Evolutionary conservation across 805 yeast species (phyloP), one percentile per base, ranked within the genome.

Genomic region (Ogataea ganodermae): DNA sequence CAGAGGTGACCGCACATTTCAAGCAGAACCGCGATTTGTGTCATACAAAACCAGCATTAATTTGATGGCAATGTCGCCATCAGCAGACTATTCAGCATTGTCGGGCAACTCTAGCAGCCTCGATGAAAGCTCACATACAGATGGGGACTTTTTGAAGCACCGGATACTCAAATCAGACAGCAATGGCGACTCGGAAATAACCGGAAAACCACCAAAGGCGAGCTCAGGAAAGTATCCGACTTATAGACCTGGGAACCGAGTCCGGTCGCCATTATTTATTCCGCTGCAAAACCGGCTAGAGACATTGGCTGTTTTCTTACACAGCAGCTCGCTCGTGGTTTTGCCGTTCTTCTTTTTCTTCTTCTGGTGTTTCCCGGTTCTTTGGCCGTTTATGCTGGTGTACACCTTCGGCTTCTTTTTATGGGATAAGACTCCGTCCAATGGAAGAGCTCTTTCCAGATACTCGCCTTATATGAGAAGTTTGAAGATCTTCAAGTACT

Each of bases 271-370:
- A 5, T 67, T 74, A 43, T 68, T 65, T 14, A 77, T 83, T 2
- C 88, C 92, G 1, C 55, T 78, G 43, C 59, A 66, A 22, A 71
- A 84, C 51, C 68, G 96, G 41, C 58, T 81, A 14, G 84, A 89
- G 55, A 88, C 92, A 0, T 58, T 84, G 3, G 81, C 81, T 1
- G 79, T 89, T 12, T 73, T 87, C 2, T 78, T 89, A 79, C 96
- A 89, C 65, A 78, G 85, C 1, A 73, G 88, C 14, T 76, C 87
- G 4, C 81, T 88, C 24, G 85, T 95, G 1, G 61, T 76, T 1
- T 74, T 83, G 40, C 65, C 78, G 1, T 69, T 80, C 6, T 43
- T 82, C 3, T 81, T 84, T 54, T 73, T 89, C 44, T 67, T 81
- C 9, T 58, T 80, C 1, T 72, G 86, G 68, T 74, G 90, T 0